Base-by-base conservation (phyloP, 495 filamentous ascomycete genomes). In the Entonaema liquescens region DNA sequence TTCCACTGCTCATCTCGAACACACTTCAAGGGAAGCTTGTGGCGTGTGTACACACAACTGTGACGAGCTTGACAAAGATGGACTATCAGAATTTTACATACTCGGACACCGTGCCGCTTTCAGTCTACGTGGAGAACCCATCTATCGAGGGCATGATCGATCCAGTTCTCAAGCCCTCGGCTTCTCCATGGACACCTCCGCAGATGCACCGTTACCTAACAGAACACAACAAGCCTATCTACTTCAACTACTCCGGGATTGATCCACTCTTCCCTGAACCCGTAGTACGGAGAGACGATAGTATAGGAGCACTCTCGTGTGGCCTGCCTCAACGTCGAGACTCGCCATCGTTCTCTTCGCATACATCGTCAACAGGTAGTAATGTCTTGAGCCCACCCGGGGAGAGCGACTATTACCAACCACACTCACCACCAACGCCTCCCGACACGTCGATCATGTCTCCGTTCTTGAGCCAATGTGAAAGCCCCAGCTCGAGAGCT, bases 311-410 rank as follows among this genome's bases (percentile, higher is more conserved):
- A 21, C 62, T 42, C 12, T 71, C 47, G 25, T 75, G 38, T 49
- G 65, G 60, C 59, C 67, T 61, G 36, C 73, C 52, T 67, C 77
- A 47, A 67, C 78, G 67, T 47, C 57, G 55, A 67, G 77, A 63
- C 71, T 75, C 70, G 13, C 73, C 67, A 62, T 80, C 72, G 70
- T 82, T 73, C 65, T 78, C 57, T 75, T 78, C 57, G 76, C 80
- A 81, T 23, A 73, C 74, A 42, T 77, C 80, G 2, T 78, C 79
- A 17, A 77, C 81, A 0, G 77, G 74, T n/a, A 77, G 78, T 52
- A 78, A 75, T 54, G 68, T 65, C 19, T 70, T 72, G 28, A 83
- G 81, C 28, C 82, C 81, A 8, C 79, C 67, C 0, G 61, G 78
- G 2, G 82, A 83, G 12, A 71, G 72, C 35, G 80, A 82, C 49